phyloP scores from a whole-genome alignment of 202 grass and related monocot species.

The Digitaria exilis region DNA sequence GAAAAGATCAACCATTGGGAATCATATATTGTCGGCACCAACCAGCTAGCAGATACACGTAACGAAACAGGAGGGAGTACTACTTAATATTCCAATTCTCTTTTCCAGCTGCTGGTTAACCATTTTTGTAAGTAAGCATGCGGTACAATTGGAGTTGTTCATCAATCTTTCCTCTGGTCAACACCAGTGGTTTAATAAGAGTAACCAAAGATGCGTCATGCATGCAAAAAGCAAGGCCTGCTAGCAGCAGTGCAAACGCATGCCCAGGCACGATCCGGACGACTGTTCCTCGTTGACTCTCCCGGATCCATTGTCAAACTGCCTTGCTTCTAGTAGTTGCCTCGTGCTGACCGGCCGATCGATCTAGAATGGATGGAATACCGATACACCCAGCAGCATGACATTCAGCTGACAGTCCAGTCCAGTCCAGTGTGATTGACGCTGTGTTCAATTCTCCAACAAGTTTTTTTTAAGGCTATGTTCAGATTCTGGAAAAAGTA shows the following conservation, averaged over 20 bases:
- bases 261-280: neutral
- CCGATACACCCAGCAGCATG: neutral
- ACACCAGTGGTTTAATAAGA: neutral
- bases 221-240: too few relatives aligned
- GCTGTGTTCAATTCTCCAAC: too few relatives aligned
- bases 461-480: too few relatives aligned
- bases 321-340: neutral
- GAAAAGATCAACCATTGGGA: neutral
- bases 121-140: too few relatives aligned
- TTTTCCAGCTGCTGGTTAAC: too few relatives aligned
- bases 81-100: too few relatives aligned
- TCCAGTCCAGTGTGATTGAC: neutral
- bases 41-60: neutral
- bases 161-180: neutral
- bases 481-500: too few relatives aligned
- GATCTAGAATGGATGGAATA: neutral
- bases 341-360: neutral
- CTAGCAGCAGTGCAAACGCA: neutral
- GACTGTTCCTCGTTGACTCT: neutral
- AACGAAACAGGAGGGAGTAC: neutral
- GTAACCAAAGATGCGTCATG: neutral
- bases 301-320: neutral
- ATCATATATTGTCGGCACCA: too few relatives aligned
- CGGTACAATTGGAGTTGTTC: too few relatives aligned
- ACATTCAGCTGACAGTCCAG: neutral